Conservation (phyloP, 2,329 filamentous ascomycete genomes). For the Fusarium neocosmosporiellum region DNA sequence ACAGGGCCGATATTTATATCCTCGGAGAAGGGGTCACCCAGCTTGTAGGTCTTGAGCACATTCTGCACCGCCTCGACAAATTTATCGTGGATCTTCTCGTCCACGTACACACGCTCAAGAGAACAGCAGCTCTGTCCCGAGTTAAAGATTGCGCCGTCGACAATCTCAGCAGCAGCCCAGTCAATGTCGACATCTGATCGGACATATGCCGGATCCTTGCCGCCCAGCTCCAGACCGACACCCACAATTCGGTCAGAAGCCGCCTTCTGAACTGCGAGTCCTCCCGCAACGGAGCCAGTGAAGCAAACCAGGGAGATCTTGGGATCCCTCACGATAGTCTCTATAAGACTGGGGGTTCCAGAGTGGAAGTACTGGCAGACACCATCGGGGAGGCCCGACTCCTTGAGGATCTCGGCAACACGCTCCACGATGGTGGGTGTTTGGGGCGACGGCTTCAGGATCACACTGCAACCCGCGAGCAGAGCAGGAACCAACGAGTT, state of each 20-base stretch:
- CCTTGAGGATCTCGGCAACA: constrained; percentile 77
- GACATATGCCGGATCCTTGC: constrained; percentile 94
- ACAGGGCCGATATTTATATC: constrained; percentile 89
- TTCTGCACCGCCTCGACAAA: constrained; percentile 85
- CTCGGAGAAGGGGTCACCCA: constrained; percentile 88
- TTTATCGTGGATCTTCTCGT: constrained; percentile 83
- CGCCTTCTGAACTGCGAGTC: constrained; percentile 85
- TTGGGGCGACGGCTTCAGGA: constrained; percentile 94
- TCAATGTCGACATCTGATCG: constrained; percentile 85
- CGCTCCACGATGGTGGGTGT: constrained; percentile 93
- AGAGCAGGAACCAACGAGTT: constrained; percentile 95
- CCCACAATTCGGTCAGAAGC: constrained; percentile 86
- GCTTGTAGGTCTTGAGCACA: constrained; percentile 82
- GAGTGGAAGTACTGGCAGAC: constrained; percentile 95
- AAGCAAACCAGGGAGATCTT: constrained; percentile 88
- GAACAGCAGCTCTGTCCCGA: constrained; percentile 98
- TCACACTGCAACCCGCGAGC: constrained; percentile 88
- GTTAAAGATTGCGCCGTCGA: constrained; percentile 97
- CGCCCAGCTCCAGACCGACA: constrained; percentile 91
- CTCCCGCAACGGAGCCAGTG: constrained; percentile 90
- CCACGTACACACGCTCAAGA: constrained; percentile 91
- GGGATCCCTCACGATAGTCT: constrained; percentile 81
- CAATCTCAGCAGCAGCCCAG: constrained; percentile 94
- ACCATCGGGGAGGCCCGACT: constrained; percentile 83
- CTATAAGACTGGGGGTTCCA: constrained; percentile 80